Evolutionary conservation across 495 filamentous ascomycete genomes (phyloP).

Genomic region (Penicillium egyptiacum): DNA sequence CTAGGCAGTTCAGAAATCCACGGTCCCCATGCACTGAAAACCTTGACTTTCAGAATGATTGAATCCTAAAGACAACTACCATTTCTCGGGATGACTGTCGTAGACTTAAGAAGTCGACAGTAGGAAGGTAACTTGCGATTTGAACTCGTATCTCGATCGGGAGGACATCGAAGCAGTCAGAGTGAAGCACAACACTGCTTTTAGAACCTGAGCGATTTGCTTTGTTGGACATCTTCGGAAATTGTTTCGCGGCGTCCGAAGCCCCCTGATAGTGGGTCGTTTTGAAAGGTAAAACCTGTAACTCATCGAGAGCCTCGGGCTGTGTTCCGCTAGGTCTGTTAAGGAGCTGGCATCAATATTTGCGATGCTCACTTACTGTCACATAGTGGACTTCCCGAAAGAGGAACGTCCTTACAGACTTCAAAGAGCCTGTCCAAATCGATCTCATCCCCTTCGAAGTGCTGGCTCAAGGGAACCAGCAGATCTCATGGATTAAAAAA

Average conservation of each 20-base stretch:
- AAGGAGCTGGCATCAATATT: too few relatives aligned
- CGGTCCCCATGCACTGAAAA: conserved; percentile 4
- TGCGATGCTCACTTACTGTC: too few relatives aligned
- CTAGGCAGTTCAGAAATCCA: not conserved
- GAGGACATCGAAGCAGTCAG: conserved; percentile 8
- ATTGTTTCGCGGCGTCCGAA: not conserved
- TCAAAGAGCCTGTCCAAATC: conserved; percentile 14
- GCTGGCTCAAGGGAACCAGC: conserved; percentile 8
- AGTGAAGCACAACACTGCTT: not conserved
- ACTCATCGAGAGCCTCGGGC: too few relatives aligned
- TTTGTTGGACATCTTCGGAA: not conserved
- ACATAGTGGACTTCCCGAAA: not conserved
- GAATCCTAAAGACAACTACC: conserved; percentile 5
- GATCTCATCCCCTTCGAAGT: conserved; percentile 6
- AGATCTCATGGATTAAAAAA: conserved; percentile 8
- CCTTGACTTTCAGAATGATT: conserved; percentile 7
- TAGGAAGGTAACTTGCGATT: conserved; percentile 11
- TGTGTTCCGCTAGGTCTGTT: not conserved
- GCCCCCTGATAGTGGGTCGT: not conserved
- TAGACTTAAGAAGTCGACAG: conserved; percentile 11
- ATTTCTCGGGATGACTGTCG: conserved; percentile 12
- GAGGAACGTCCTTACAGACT: conserved; percentile 9
- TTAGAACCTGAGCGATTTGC: not conserved
- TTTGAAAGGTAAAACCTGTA: not conserved
- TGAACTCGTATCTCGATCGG: conserved; percentile 12